phyloP scores from a whole-genome alignment of 2,329 filamentous ascomycete genomes.

The Botrytis hyacinthi region DNA sequence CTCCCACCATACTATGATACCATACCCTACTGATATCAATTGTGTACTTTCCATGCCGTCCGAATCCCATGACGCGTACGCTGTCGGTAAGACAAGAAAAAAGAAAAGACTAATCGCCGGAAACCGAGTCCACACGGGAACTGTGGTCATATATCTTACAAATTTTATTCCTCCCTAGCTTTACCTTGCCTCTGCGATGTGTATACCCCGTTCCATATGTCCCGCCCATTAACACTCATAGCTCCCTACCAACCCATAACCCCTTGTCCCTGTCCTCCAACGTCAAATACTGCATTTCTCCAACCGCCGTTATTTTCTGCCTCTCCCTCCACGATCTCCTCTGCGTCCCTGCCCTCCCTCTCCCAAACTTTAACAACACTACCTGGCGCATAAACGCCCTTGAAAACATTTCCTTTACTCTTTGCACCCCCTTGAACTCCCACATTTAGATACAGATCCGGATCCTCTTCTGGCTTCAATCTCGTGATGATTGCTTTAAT shows the following conservation, averaged over 20 bases:
- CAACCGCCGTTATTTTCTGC: constrained; percentile 55
- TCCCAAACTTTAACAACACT: constrained; percentile 90
- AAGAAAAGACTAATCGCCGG: neutral
- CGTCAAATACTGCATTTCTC: constrained; percentile 45
- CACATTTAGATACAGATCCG: constrained; percentile 71
- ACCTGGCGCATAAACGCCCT: constrained; percentile 81
- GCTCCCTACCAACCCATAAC: constrained; percentile 3
- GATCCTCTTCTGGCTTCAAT: constrained; percentile 68
- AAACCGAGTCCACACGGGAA: neutral
- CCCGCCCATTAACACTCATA: neutral
- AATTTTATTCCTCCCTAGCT: neutral
- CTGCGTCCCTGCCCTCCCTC: constrained; percentile 68
- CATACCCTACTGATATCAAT: neutral
- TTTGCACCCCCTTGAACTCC: constrained; percentile 60
- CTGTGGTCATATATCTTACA: constrained; percentile 3
- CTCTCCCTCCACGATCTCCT: constrained; percentile 72
- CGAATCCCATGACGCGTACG: neutral
- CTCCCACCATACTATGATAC: neutral
- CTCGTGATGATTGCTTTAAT: constrained; percentile 77
- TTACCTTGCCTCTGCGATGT: neutral
- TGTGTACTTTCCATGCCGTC: neutral
- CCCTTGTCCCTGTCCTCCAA: neutral
- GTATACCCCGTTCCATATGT: neutral
- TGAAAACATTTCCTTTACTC: constrained; percentile 65
- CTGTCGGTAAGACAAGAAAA: neutral